Evolutionary conservation across 331 rosid species (phyloP), one percentile per base, ranked within the genome.

Genomic region (Malus hybrid): DNA sequence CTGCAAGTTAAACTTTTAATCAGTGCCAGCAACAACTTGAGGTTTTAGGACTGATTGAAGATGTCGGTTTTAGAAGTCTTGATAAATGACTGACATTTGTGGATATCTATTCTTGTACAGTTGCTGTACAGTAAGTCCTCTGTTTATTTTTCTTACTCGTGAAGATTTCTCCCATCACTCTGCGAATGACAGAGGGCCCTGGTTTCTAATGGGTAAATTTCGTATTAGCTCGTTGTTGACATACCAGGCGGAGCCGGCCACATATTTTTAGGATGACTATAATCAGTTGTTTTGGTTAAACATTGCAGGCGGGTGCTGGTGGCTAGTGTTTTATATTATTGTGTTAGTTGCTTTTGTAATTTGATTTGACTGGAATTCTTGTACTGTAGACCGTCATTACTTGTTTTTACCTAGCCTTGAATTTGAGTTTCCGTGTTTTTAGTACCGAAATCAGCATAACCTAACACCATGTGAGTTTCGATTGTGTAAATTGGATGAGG

Each of bases 101-200:
- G 63, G 68, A 79, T 66, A 63, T 32, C 72, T 56, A n/a, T 28
- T 83, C 63, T 70, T 88, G 93, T 86, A 80, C 82, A 83, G 87
- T 77, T 55, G 74, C 82, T 85, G 96, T 91, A 85, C 84, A 87
- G 96, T 75, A 14, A 65, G 70, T 32, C 70, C 74, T 68, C 46
- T 65, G 79, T 74, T 74, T 53, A 3, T 66, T 42, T 3, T 61
- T 75, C 63, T 67, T 66, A 50, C 15, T 32, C 22, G 65, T 72
- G 62, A 36, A 71, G 81, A 58, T 76, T 50, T 69, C 14, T 44
- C 15, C 64, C 72, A 26, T 56, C 42, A 63, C 55, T 70, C 75
- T 63, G 58, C 78, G 32, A 57, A 66, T 42, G 66, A 15, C 50
- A 16, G 32, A 1, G 32, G 68, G 53, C 39, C 70, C 13, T 56